Evolutionary conservation across 192 early-diverging fungal genomes (phyloP).

Genomic region (Rhizophagus prolifer): DNA sequence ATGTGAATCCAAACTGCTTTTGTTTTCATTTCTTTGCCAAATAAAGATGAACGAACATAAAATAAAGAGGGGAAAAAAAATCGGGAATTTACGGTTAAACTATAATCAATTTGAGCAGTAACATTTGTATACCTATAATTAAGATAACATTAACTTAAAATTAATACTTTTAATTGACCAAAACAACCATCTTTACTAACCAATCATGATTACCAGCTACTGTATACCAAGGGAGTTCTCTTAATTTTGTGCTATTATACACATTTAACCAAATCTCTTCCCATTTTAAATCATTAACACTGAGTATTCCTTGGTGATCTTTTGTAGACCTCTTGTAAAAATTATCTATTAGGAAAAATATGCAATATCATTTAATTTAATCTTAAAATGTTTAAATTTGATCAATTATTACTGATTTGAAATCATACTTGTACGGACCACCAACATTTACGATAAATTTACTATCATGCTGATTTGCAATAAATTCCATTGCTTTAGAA

Average conservation of each 20-base stretch:
- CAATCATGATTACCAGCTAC: conserved; percentile 31
- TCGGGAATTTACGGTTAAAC: background rate
- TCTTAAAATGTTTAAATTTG: background rate
- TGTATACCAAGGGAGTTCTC: conserved; percentile 1
- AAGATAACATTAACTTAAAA: background rate
- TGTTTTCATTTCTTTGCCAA: background rate
- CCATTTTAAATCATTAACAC: conserved; percentile 20
- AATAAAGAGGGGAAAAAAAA: conserved; percentile 23
- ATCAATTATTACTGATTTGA: background rate
- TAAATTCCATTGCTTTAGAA: conserved; percentile 12
- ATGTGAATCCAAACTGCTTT: conserved; percentile 10
- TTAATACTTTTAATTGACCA: background rate
- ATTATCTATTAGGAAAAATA: conserved; percentile 14
- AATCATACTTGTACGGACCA: conserved; percentile 15
- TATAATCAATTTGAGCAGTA: conserved; percentile 24
- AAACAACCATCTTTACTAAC: background rate
- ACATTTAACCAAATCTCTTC: conserved; percentile 18
- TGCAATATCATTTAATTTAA: background rate
- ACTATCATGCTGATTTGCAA: conserved; percentile 8
- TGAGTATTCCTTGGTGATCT: conserved; percentile 12
- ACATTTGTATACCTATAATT: conserved; percentile 19
- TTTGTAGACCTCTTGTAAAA: conserved; percentile 17
- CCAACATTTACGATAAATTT: conserved; percentile 24
- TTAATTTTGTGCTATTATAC: conserved; percentile 19
- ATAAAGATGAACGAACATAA: conserved; percentile 12